phyloP scores from a whole-genome alignment of 2,329 filamentous ascomycete species.

The Alternaria novae-zelandiae region DNA sequence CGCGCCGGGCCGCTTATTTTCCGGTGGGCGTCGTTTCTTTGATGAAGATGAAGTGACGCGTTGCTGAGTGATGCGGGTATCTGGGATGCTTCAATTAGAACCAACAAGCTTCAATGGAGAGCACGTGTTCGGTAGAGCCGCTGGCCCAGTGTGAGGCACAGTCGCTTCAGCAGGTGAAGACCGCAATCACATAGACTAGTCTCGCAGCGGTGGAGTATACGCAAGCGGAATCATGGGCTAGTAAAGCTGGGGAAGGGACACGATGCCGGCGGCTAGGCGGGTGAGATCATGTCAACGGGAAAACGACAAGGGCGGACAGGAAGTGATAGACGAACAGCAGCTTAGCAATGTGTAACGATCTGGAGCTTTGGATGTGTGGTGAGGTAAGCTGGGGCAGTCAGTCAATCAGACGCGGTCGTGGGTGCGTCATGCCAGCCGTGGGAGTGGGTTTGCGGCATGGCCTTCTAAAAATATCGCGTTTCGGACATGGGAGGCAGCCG shows the following conservation, averaged over 20 bases:
- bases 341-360: slow-evolving; percentile 23
- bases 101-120: slow-evolving; percentile 21
- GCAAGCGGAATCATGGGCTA: slow-evolving; percentile 19
- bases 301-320: background rate
- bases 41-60: background rate
- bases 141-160: slow-evolving; percentile 9
- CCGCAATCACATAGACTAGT: slow-evolving; percentile 8
- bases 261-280: slow-evolving; percentile 38
- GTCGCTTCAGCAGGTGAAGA: slow-evolving; percentile 15
- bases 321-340: slow-evolving; percentile 12
- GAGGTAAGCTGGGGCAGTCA: slow-evolving; percentile 3
- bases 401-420: slow-evolving; percentile 16
- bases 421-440: slow-evolving; percentile 19
- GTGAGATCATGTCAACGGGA: slow-evolving; percentile 33
- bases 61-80: background rate
- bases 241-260: slow-evolving; percentile 11
- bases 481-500: slow-evolving; percentile 16
- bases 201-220: slow-evolving; percentile 13
- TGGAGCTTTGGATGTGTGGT: slow-evolving; percentile 17
- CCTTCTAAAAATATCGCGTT: slow-evolving; percentile 27
- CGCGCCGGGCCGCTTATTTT: slow-evolving; percentile 14
- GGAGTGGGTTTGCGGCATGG: slow-evolving; percentile 12
- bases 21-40: background rate
- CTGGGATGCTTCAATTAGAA: slow-evolving; percentile 31
- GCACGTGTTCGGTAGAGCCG: slow-evolving; percentile 1